Conservation (phyloP, 1,284 basidiomycete species). For the Irpex rosettiformis region DNA sequence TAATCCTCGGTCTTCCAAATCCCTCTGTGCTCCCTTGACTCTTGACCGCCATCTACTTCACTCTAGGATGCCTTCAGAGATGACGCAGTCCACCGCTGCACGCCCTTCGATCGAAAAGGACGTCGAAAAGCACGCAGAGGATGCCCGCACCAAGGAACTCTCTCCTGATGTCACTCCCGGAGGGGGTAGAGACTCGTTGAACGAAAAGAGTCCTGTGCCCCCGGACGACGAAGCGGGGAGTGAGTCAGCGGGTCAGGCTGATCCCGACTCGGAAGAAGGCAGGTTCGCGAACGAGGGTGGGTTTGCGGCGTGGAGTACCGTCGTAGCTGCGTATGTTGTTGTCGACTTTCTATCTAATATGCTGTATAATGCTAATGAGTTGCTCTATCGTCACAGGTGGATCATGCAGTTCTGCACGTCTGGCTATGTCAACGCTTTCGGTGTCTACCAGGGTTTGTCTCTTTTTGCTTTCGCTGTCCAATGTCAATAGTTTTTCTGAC, state of each 20-base stretch:
- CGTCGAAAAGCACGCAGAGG: neutral
- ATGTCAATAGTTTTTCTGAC: slow-evolving; percentile 15
- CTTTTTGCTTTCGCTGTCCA: slow-evolving; percentile 8
- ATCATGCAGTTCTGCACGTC: slow-evolving; percentile 3
- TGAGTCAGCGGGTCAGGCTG: neutral
- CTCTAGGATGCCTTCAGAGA: neutral
- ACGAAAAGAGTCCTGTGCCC: neutral
- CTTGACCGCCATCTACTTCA: neutral
- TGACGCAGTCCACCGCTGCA: neutral
- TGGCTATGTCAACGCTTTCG: slow-evolving; percentile 19
- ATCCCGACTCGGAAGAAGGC: neutral
- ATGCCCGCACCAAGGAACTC: neutral
- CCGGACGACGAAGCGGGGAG: neutral
- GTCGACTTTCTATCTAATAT: too few species aligned
- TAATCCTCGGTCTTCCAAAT: neutral
- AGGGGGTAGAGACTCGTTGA: neutral
- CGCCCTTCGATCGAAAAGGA: slow-evolving; percentile 1
- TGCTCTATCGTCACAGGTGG: neutral
- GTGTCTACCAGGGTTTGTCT: slow-evolving; percentile 24
- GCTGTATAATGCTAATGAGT: too few species aligned
- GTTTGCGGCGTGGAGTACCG: neutral
- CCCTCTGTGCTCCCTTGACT: neutral
- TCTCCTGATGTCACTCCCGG: too few species aligned
- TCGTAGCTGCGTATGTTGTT: neutral
- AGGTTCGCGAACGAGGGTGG: neutral